Conservation (phyloP, 495 filamentous ascomycete species). For the Glonium stellatum region DNA sequence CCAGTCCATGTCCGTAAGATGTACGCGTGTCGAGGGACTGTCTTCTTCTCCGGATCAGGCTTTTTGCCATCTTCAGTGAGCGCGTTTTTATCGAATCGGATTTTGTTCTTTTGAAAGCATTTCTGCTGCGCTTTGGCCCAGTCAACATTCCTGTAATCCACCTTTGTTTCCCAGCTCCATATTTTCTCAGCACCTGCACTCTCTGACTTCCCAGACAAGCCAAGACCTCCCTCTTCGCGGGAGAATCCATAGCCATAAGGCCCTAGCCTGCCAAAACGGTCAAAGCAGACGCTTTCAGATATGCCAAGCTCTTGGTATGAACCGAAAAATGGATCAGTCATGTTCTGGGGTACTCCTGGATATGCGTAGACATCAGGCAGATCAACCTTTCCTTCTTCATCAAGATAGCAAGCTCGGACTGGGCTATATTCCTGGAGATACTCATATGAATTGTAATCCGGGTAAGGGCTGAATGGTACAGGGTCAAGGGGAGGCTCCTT, state of each 20-base stretch:
- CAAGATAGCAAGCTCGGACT: constrained; percentile 37
- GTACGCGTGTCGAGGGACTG: constrained; percentile 34
- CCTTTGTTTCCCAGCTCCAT: constrained; percentile 28
- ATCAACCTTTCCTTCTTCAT: constrained; percentile 29
- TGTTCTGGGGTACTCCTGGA: constrained; percentile 38
- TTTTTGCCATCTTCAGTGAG: constrained; percentile 9
- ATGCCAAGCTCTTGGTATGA: constrained; percentile 36
- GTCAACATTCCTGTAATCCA: constrained; percentile 35
- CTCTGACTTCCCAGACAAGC: constrained; percentile 33
- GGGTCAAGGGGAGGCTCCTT: constrained; percentile 34
- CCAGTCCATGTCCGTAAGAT: constrained; percentile 39
- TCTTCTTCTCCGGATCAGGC: constrained; percentile 26
- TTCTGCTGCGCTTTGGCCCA: constrained; percentile 36
- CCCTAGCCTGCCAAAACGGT: constrained; percentile 37
- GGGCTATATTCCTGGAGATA: constrained; percentile 30
- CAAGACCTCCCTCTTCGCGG: constrained; percentile 32
- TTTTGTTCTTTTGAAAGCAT: constrained; percentile 40
- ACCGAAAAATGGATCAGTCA: constrained; percentile 35
- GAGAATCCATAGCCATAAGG: constrained; percentile 40
- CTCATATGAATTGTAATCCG: constrained; percentile 28
- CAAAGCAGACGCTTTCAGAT: constrained; percentile 36
- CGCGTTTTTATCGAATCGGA: constrained; percentile 30
- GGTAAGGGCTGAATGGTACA: constrained; percentile 36
- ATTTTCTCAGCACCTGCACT: constrained; percentile 33
- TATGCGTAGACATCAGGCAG: constrained; percentile 38